Evolutionary conservation across 1,284 basidiomycete species (phyloP), one percentile per base, ranked within the genome.

Genomic region (Leccinum subrobustum): DNA sequence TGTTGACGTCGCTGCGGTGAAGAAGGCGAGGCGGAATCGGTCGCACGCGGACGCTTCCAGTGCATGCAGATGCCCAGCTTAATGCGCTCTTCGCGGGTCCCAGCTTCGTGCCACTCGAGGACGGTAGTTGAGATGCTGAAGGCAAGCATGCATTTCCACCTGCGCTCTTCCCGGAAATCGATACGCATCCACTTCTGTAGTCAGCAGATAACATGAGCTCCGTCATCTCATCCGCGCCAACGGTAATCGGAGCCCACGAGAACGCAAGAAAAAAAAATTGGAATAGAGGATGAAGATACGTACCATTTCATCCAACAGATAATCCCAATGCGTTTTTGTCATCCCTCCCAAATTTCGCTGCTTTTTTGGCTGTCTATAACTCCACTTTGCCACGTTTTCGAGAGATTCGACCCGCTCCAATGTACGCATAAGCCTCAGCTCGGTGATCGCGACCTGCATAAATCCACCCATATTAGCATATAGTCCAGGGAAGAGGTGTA

Each of bases 231-330:
- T 51, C 35, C n/a, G 27, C 16, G 51, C 14, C 44, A 54, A 20
- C 27, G 16, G 60, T 6, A 52, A 54, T 23, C 47, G 18, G 47
- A 23, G 42, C n/a, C 42, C 48, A 29, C 48, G 23, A 47, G 25
- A 52, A 44, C n/a, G 52, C 44, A 25, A 63, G 23, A 48, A 16
- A 8, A 31, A 29, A 3, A 12, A n/a, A 50, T 18, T 23, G 16
- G 20, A 39, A 37, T 50, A 55, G 7, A 51, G 14, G 50, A 37
- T 20, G 54, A 60, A 52, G 20, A 53, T 23, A 78, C 83, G 68
- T 62, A 93, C 93, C 94, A 98, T 95, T 77, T 99, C 97, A 63
- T 99, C 97, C 72, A 99, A 78, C 31, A 99, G 79, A 74, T 95
- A 93, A 74, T 99, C 97, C 93, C 95, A 96, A 68, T 98, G 95